Base-by-base conservation (phyloP, 2,329 filamentous ascomycete genomes). In the Exophiala xenobiotica region DNA sequence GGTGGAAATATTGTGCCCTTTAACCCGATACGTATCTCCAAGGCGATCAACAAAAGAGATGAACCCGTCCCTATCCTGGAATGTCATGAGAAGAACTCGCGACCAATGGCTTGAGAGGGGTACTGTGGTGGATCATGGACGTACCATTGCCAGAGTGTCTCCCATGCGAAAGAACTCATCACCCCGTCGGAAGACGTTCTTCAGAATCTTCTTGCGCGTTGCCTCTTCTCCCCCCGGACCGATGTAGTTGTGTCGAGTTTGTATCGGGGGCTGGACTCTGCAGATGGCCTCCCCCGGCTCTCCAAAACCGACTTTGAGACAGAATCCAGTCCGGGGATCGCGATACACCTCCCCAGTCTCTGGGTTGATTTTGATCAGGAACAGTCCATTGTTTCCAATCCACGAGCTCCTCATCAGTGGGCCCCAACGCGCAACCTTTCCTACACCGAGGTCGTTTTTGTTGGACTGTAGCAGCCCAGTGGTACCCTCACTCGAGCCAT, bases 161-260 rank as follows among this genome's bases (percentile, higher is more conserved):
- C 90, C 90, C 0, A 88, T 86, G 22, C 88, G 82, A 75, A 90
- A 93, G 76, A 82, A 95, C 0, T 81, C 85, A 63, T 95, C 90
- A 11, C 86, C 88, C 63, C 85, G 85, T 50, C 69, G 72, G 55
- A 92, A 80, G 2, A 93, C 87, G 61, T 86, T 74, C 4, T 85
- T 79, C 53, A 93, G 67, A 37, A 95, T 78, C 70, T 95, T 95
- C 57, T 80, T 76, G 24, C 80, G 71, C 0, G 85, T 88, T 0
- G 89, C 88, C 26, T 78, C 76, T n/a, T n/a, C n/a, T n/a, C n/a
- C n/a, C n/a, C n/a, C n/a, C 58, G 90, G 78, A 1, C 54, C 67
- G 19, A 40, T 27, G 14, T 41, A 48, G 18, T 48, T 19, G 19
- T 41, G 33, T 14, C 33, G 14, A 44, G 16, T 4, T 18, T 48